Evolutionary conservation across 805 yeast species (phyloP), one percentile per base, ranked within the genome.

Genomic region (Debaryomyces castellii): DNA sequence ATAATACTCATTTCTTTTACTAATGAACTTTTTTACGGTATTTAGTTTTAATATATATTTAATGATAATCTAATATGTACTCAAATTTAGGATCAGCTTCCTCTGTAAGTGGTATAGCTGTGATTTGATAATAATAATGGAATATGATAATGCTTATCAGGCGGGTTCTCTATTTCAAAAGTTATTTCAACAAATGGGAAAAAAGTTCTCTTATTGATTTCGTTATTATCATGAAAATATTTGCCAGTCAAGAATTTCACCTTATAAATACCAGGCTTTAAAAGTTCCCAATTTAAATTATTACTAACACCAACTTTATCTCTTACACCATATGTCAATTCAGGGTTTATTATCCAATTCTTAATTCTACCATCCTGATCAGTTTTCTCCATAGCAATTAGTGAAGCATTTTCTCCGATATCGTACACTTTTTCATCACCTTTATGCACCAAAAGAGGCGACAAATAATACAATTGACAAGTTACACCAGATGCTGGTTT

Each of bases 91-190:
- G 14, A 41, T 21, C 53, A 85, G 58, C 87, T 81, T 1, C 98
- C 98, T 46, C 97, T 77, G 69, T 91, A 91, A 0, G 97, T 91
- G 5, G 96, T 81, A 68, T 90, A 91, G 27, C 96, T 85, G 66
- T 85, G 89, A 59, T 89, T 89, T 37, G 96, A 83, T 47, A 91
- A 70, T 44, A 91, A 74, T 50, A 91, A 68, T 0, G 98, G 98
- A 44, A 91, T 85, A 62, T 91, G 98, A 65, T 89, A 91, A 62
- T 91, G 98, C 32, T 79, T 70, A 48, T 84, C 89, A 0, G 89
- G 84, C 0, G 87, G 86, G 51, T 74, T 73, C 5, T 75, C 76
- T 3, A 91, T 80, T 24, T 77, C 77, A 59, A 91, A 91, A 0
- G 76, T 72, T 33, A 91, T 87, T 49, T 91, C 97, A 7, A 90